phyloP scores from a whole-genome alignment of 2,329 filamentous ascomycete genomes.

The Escovopsis sp. region DNA sequence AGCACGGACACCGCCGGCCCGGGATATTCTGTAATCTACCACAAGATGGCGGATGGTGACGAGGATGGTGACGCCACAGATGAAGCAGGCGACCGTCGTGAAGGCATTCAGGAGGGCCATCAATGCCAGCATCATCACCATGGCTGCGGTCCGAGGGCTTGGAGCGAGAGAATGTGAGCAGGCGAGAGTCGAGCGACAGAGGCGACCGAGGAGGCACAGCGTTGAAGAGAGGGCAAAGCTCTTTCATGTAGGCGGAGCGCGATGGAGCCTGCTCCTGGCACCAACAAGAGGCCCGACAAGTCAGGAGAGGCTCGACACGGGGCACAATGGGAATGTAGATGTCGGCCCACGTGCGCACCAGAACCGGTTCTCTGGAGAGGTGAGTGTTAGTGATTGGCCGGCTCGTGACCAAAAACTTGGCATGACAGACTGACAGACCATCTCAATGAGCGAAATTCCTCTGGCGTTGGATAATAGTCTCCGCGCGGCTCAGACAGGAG shows the following conservation, averaged over 20 bases:
- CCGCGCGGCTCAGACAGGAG: too few relatives aligned
- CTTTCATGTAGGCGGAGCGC: not conserved
- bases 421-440: too few relatives aligned
- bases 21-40: conserved; percentile 16
- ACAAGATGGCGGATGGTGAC: conserved; percentile 10
- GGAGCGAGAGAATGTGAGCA: not conserved
- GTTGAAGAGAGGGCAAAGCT: not conserved
- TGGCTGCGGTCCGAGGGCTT: not conserved
- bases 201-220: not conserved
- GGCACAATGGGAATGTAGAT: too few relatives aligned
- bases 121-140: not conserved
- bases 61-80: conserved; percentile 6
- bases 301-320: too few relatives aligned
- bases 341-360: too few relatives aligned
- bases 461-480: too few relatives aligned
- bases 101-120: not conserved
- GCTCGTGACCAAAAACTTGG: too few relatives aligned
- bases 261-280: not conserved
- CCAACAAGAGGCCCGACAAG: not conserved
- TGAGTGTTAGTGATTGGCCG: too few relatives aligned
- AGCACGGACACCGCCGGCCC: conserved; percentile 19
- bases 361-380: too few relatives aligned
- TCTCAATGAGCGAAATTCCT: too few relatives aligned
- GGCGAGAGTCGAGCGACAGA: not conserved
- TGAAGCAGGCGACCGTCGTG: not conserved